Evolutionary conservation across 2,329 filamentous ascomycete species (phyloP), one percentile per base, ranked within the genome.

Genomic region (Cladosporium sp.): DNA sequence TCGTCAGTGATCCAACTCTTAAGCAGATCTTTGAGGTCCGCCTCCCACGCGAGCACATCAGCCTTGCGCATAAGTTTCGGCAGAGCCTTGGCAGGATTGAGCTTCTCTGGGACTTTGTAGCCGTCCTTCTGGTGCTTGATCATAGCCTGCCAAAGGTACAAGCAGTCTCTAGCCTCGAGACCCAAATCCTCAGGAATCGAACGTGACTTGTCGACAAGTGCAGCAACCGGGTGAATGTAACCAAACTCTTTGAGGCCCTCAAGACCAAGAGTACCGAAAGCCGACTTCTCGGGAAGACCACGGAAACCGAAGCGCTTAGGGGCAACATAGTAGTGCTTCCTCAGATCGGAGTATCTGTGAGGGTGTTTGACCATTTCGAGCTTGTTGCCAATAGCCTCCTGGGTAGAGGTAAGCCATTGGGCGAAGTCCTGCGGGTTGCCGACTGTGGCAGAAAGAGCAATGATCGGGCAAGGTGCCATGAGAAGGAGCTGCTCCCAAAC

Each of bases 401-500:
- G 87, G 0, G 87, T 85, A 3, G 78, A 78, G 1, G 76, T 75
- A 0, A 93, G 78, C 89, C 89, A 92, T 28, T 80, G 76, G 55
- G 78, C 82, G 73, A 93, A 91, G 65, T 88, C 83, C 1, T 81
- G 71, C 0, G 88, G 88, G 63, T 92, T 92, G 3, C 88, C 89
- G 14, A 93, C 86, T 0, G 89, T 93, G 1, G 89, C 89, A 1
- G 89, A 92, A 1, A 93, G 79, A 0, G 89, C 89, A 63, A 92
- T 88, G 51, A 93, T 88, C 0, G 88, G 89, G 64, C 88, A 92
- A 1, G 88, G 88, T 0, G 88, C 83, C 61, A 90, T 79, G 1
- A 92, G 79, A 1, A 92, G 75, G 3, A 93, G 77, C 67, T 92
- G 88, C 66, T 93, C 88, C 88, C 88, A 93, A 2, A 92, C 78